Evolutionary conservation across 2,329 filamentous ascomycete genomes (phyloP), one percentile per base, ranked within the genome.

Genomic region (Ambrosiella xylebori): DNA sequence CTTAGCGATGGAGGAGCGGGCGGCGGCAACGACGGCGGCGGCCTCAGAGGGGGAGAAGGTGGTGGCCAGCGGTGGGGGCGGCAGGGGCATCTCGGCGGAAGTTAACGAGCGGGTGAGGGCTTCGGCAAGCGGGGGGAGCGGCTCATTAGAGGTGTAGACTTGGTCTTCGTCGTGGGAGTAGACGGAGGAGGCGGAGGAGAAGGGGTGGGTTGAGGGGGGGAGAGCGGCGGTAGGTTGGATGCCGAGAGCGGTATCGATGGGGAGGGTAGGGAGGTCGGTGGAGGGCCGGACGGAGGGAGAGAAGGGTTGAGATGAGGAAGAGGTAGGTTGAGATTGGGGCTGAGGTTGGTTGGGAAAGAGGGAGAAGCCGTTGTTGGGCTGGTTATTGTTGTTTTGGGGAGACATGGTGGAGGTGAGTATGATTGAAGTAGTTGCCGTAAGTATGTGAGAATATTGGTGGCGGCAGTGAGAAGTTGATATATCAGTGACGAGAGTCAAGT

Each of bases 1-100:
- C 63, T 82, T 81, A 55, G 77, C 76, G 63, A 81, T 80, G 17
- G 78, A 82, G 65, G 70, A 77, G 57, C 76, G 71, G 52, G 37
- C 1, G 77, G 79, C 7, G 54, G 58, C 49, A 51, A 49, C 44
- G 52, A 12, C 1, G 77, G 79, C 7, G 54, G 58, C 49, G 55
- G 54, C 44, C 11, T 13, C 11, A 9, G 47, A 51, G 13, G 47
- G 47, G 36, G 41, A 55, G 50, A 54, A 58, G 38, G 27, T 38
- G 39, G 50, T 50, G 40, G 56, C 37, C 19, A 53, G 45, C 3
- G 56, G 59, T 12, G 54, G 54, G 5, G 58, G 45, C 12, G 47
- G 44, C 27, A 40, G 36, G 37, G 44, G 11, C 9, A 39, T 7
- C 4, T 38, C n/a, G 8, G 47, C 36, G 35, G 36, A 17, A 8